Conservation (phyloP, 116 monocot genomes). For the Iris pallida region DNA sequence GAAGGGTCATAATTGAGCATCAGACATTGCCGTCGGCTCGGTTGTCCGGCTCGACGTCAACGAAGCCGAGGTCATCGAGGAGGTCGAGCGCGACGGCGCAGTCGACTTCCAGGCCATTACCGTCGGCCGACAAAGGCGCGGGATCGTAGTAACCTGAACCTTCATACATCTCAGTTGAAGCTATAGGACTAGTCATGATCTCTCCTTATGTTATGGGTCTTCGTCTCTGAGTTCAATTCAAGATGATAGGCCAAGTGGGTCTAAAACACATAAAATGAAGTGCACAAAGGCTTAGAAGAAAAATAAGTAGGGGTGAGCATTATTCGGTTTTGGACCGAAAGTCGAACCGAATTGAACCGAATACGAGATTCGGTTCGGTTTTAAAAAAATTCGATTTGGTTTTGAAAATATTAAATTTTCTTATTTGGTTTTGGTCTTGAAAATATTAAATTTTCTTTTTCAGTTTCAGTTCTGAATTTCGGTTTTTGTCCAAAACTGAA, state of each 20-base stretch:
- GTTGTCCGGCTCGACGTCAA: conserved; percentile 30
- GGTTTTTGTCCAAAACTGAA: too few relatives aligned
- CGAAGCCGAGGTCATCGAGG: conserved; percentile 31
- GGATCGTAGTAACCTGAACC: conserved; percentile 38
- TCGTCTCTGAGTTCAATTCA: conserved; percentile 6
- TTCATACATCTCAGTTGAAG: conserved; percentile 41
- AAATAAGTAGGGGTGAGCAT: too few relatives aligned
- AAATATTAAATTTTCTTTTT: too few relatives aligned
- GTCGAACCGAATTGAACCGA: too few relatives aligned
- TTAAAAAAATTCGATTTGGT: too few relatives aligned
- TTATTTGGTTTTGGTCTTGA: too few relatives aligned
- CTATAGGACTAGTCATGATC: neutral
- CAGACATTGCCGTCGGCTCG: too few relatives aligned
- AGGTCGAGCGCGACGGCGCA: neutral
- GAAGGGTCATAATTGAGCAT: conserved; percentile 29
- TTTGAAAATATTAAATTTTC: too few relatives aligned
- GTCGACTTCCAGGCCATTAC: conserved; percentile 14
- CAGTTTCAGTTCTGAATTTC: too few relatives aligned
- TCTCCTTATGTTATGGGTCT: conserved; percentile 2
- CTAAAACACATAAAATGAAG: conserved; percentile 10
- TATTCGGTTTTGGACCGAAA: too few relatives aligned
- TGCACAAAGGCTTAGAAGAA: too few relatives aligned
- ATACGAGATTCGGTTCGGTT: too few relatives aligned
- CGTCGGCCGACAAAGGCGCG: conserved; percentile 8
- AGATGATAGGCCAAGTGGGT: neutral